These are phyloP conservation scores for Dipteronia dyeriana DNA, from an alignment of 345 rosid species.

Conservation along the genomic window DNA sequence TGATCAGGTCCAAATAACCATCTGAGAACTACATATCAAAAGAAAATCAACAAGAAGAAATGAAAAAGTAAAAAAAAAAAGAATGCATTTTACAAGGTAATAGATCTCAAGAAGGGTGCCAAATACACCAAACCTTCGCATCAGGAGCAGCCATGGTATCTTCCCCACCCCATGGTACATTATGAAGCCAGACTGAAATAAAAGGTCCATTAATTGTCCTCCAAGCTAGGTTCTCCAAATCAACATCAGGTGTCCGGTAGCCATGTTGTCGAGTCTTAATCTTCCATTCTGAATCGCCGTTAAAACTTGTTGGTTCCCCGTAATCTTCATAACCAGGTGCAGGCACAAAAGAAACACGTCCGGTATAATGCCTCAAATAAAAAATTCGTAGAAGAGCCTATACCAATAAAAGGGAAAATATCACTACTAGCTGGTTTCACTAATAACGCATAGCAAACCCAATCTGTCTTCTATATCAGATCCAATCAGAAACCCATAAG, in stretches of 20 bases:
- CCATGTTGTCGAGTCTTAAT: conserved; percentile 17
- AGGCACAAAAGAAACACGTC: conserved; percentile 77
- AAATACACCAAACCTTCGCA: conserved; percentile 69
- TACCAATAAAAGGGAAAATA: conserved; percentile 10
- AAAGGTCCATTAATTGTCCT: conserved; percentile 87
- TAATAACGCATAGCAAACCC: background rate
- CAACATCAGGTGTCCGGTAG: conserved; percentile 68
- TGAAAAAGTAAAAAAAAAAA: background rate
- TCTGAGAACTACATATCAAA: conserved; percentile 72
- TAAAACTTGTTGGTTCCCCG: conserved; percentile 62
- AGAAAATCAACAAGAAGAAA: conserved; percentile 2
- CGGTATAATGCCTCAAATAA: conserved; percentile 66
- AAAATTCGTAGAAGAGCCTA: conserved; percentile 79
- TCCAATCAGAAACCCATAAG: background rate
- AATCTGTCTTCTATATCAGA: background rate
- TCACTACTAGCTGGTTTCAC: background rate
- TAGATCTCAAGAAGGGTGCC: conserved; percentile 2
- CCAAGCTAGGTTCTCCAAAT: conserved; percentile 57
- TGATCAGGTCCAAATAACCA: conserved; percentile 82
- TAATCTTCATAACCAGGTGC: conserved; percentile 85
- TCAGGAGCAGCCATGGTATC: conserved; percentile 84
- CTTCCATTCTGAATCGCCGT: conserved; percentile 7
- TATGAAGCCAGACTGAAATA: conserved; percentile 94
- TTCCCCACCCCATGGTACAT: conserved; percentile 94
- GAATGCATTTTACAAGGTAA: background rate